These are phyloP conservation scores for Stevia rebaudiana DNA, from an alignment of 140 eudicot genomes.

Conservation along the genomic window DNA sequence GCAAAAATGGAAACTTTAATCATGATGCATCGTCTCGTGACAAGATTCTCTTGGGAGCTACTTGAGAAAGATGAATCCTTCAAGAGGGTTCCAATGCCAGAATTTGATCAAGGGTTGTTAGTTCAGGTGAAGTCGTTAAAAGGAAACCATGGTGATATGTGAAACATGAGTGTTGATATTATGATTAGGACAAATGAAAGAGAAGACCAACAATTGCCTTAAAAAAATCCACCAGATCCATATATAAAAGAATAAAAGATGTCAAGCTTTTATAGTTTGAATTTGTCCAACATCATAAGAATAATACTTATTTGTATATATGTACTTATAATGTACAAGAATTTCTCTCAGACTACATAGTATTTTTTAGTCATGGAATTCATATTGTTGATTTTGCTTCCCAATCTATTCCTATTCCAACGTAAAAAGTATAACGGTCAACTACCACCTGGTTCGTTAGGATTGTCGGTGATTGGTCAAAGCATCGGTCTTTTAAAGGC, in stretches of 20 bases:
- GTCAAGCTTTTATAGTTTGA: too few relatives aligned
- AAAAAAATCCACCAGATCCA: too few relatives aligned
- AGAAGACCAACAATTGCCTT: too few relatives aligned
- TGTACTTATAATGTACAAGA: too few relatives aligned
- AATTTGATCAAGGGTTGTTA: slow-evolving; percentile 27
- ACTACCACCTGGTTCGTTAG: slow-evolving; percentile 46
- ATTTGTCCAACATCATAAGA: too few relatives aligned
- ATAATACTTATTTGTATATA: too few relatives aligned
- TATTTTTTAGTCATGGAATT: too few relatives aligned
- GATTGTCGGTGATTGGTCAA: slow-evolving; percentile 43
- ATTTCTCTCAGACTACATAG: too few relatives aligned
- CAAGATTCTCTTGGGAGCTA: slow-evolving; percentile 27
- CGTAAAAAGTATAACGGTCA: slow-evolving; percentile 10
- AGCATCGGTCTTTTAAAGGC: slow-evolving; percentile 39
- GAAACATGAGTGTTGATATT: neutral
- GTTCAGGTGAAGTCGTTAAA: slow-evolving; percentile 8
- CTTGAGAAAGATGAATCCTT: slow-evolving; percentile 16
- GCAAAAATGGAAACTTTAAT: slow-evolving; percentile 31
- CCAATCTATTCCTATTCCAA: slow-evolving; percentile 4
- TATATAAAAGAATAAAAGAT: too few relatives aligned
- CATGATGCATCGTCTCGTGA: slow-evolving; percentile 27
- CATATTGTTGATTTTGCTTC: slow-evolving; percentile 4
- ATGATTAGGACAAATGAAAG: too few relatives aligned
- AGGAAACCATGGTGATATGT: neutral
- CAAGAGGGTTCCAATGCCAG: slow-evolving; percentile 24